Evolutionary conservation across 108 stramenopile genomes (phyloP), one percentile per base, ranked within the genome.

Genomic region (Thalassiosira profunda): DNA sequence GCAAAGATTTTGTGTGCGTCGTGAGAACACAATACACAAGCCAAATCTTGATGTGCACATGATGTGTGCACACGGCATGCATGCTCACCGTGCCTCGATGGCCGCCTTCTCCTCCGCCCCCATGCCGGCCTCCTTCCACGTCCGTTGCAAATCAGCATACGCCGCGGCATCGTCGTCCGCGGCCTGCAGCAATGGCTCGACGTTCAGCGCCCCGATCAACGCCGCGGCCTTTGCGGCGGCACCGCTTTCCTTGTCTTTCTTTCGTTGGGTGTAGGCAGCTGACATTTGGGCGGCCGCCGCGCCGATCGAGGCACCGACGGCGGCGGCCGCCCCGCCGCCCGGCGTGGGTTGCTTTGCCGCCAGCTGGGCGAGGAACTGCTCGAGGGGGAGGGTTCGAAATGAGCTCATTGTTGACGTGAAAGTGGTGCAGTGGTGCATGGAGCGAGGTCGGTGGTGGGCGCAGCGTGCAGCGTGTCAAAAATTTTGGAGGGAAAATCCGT

Each of bases 261-360:
- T 89, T 21, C 88, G 82, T 59, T 83, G 82, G 0, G 91, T 92
- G 80, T 92, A 92, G 21, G 84, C 70, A 3, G 85, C 91, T 11
- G 87, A 63, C 91, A 92, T 92, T n/a, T 54, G 31, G 1, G 91
- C 87, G 8, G 91, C 81, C 9, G 86, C 84, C 3, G 84, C 78
- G 14, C 91, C 91, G 23, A 92, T 72, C 11, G 88, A 82, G n/a
- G 91, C 91, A 3, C 79, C 72, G 1, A 92, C 72, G 0, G 91
- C 91, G 18, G 91, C 91, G 3, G 91, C 86, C 3, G 91, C 87
- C 33, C 91, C 91, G 57, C 91, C 91, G 12, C 91, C 91, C 0
- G 91, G 91, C 7, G 88, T 89, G 8, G 91, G 86, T 68, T 87
- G 86, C 53, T 92, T 92, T 17, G 87, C 72, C 6, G 88, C 67